These are phyloP conservation scores for Cupressus sempervirens DNA, from an alignment of 75 land plant genomes.

Conservation along the genomic window DNA sequence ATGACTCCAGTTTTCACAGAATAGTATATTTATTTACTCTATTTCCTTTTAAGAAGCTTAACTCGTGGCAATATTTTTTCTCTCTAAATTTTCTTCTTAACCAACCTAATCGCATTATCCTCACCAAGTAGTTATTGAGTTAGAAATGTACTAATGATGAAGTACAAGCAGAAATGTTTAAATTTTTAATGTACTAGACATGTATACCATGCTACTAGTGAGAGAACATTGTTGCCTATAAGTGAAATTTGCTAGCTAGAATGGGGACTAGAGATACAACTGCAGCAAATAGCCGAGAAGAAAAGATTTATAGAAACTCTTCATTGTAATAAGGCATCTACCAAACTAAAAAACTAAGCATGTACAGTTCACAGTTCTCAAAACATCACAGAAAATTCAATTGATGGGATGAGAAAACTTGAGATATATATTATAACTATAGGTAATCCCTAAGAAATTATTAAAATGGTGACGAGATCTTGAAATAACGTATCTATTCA, in stretches of 20 bases:
- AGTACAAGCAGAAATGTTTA: no score
- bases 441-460: not conserved
- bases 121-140: no score
- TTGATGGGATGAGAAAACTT: not conserved
- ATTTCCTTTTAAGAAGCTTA: no score
- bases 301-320: not conserved
- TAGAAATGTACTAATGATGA: no score
- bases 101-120: no score
- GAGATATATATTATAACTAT: no score
- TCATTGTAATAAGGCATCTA: not conserved
- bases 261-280: not conserved
- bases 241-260: not conserved
- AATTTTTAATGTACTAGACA: no score
- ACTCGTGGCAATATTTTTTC: no score
- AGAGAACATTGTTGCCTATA: not conserved
- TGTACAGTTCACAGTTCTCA: not conserved
- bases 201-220: not conserved
- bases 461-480: not conserved
- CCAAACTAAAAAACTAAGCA: not conserved
- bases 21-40: no score
- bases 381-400: not conserved
- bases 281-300: not conserved
- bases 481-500: not conserved
- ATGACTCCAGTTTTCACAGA: no score
- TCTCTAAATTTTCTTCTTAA: no score